Base-by-base conservation (phyloP, 257 asterid species). In the Solanum neorickii region DNA sequence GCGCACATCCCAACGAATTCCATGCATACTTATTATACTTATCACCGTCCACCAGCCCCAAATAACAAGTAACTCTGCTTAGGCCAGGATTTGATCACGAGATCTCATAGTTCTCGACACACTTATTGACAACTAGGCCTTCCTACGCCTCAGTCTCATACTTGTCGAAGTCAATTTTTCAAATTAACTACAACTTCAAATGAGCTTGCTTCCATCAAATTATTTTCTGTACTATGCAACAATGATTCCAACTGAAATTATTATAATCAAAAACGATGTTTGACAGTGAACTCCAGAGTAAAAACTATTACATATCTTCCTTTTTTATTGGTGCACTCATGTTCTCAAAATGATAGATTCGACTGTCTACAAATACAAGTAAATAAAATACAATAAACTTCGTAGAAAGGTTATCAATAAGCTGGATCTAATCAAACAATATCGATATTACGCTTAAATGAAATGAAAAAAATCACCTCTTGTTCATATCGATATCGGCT, bases 401-500 rank as follows among this genome's bases (percentile, higher is more conserved):
- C 25, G 9, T 6, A 3, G 7, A 69, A 69, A 29, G 41, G 60
- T 52, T 10, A 31, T 70, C 21, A 70, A 16, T 8, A 72, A 33
- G 46, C 78, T 72, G 15, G 46, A 72, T 33, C 78, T 33, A 33
- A 74, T 3, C 7, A 39, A 74, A 56, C 7, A 59, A 3, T 10
- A 25, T 8, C 5, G 4, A 44, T 0, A 78, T 5, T 1, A 77
- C 12, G 5, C 12, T 68, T n/a, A 3, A 15, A 18, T 31, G 2
- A 25, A 12, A 56, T 35, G 47, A 12, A 25, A 35, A 33, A 15
- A 0, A 20, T 27, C 8, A 96, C 99, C 99, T 94, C 90, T 96
- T 96, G 91, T 95, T 96, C 99, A 96, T 96, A 87, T 96, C 98
- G 87, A 96, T 87, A 73, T 96, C 99, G 66, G 99, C 99, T 78